A percentile compares a stretch with the other conserved stretches of the same genome.
phyloP scores from a whole-genome alignment of 73 alveolate species.

The Stentor roeselii region DNA sequence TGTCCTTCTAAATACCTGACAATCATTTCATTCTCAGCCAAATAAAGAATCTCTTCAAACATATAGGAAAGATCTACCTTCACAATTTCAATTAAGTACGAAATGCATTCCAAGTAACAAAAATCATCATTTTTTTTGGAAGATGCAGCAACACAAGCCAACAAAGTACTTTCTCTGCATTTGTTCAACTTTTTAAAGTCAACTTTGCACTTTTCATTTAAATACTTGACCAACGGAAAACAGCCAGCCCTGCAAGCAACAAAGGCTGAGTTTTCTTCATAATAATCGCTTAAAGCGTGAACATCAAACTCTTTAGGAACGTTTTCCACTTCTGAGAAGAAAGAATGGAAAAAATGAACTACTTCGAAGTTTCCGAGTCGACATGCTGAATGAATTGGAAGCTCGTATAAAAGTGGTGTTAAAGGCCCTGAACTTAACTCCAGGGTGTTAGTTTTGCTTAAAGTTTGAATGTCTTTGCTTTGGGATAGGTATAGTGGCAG shows the following conservation, averaged over 20 bases:
- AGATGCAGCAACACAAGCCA: not conserved
- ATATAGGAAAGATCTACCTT: not conserved
- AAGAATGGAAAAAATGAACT: not conserved
- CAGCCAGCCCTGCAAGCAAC: not conserved
- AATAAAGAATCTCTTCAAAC: not conserved
- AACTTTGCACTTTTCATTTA: not conserved
- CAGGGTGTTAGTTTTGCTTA: not conserved
- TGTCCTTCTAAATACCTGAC: not conserved
- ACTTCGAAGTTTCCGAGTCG: not conserved
- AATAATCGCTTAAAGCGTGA: not conserved
- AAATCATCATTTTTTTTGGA: not conserved
- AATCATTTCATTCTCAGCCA: not conserved
- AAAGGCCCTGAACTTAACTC: not conserved
- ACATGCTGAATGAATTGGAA: not conserved
- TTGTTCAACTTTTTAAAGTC: not conserved
- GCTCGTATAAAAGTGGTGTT: not conserved
- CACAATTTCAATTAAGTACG: not conserved
- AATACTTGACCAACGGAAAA: not conserved
- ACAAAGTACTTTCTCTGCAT: not conserved
- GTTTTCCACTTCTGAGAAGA: too few relatives aligned
- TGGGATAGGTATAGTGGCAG: not conserved
- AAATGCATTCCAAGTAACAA: not conserved
- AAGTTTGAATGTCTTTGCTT: too few relatives aligned
- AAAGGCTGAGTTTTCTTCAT: not conserved
- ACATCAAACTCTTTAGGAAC: not conserved